Evolutionary conservation across 192 early-diverging fungal species (phyloP).

Genomic region (Coemansia sp.): DNA sequence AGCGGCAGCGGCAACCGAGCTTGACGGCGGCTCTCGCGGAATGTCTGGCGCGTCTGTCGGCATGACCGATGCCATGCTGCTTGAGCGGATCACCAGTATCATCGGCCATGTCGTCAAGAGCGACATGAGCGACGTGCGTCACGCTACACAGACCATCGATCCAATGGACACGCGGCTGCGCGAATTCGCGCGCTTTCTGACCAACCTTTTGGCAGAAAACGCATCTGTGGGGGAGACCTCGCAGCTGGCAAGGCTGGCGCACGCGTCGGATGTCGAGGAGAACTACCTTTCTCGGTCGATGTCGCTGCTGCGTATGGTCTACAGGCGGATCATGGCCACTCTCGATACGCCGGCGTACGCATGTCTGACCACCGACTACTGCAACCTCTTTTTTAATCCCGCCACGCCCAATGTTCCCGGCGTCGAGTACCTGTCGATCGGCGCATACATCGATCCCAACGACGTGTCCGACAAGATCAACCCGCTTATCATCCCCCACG

Average conservation of each 20-base stretch:
- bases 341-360: constrained; percentile 89
- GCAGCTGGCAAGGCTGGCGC: constrained; percentile 25
- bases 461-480: constrained; percentile 61
- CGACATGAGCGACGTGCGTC: not conserved
- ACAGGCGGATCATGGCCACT: constrained; percentile 60
- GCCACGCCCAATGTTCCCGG: constrained; percentile 73
- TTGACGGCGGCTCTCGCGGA: not conserved
- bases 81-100: constrained; percentile 31
- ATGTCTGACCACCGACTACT: constrained; percentile 87
- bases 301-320: constrained; percentile 44
- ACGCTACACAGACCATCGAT: constrained; percentile 17
- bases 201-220: constrained; percentile 35
- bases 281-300: constrained; percentile 37
- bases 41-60: not conserved
- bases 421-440: constrained; percentile 81
- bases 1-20: not conserved
- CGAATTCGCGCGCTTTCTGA: constrained; percentile 47
- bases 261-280: constrained; percentile 17
- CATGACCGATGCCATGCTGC: constrained; percentile 20
- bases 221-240: constrained; percentile 36
- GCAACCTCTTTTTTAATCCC: constrained; percentile 80
- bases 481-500: constrained; percentile 74
- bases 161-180: constrained; percentile 32
- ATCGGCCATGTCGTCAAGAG: constrained; percentile 28
- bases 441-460: constrained; percentile 66